A percentile compares a stretch with the other conserved stretches of the same genome.
Evolutionary conservation across 2,329 filamentous ascomycete species (phyloP).

Genomic region (Xenosphaeropsis pyriputrescens): DNA sequence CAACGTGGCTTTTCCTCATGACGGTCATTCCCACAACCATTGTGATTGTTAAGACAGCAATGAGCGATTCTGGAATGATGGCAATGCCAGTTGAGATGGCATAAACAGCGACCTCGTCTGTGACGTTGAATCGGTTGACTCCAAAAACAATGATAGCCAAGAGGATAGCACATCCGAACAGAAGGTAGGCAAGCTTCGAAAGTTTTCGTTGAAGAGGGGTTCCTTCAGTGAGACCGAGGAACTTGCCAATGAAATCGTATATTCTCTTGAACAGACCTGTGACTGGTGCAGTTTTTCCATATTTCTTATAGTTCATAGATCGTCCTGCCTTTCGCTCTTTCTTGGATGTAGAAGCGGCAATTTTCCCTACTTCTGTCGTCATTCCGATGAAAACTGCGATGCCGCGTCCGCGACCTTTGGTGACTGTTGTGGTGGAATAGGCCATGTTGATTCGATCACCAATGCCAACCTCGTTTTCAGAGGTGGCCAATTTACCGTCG

Average conservation of each 20-base stretch:
- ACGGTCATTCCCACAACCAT: constrained; percentile 31
- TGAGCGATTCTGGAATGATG: constrained; percentile 47
- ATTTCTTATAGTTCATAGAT: constrained; percentile 28
- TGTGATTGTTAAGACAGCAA: constrained; percentile 34
- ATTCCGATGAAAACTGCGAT: constrained; percentile 39
- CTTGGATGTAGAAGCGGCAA: constrained; percentile 31
- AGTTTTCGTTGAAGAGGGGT: constrained; percentile 52
- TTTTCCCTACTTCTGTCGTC: constrained; percentile 41
- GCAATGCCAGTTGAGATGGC: constrained; percentile 26
- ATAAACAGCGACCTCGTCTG: constrained; percentile 43
- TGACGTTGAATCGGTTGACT: constrained; percentile 30
- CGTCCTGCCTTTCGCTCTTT: constrained; percentile 37
- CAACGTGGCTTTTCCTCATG: constrained; percentile 29
- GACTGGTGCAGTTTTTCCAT: constrained; percentile 26
- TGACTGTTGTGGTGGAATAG: constrained; percentile 38
- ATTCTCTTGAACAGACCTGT: constrained; percentile 32
- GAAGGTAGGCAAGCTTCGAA: constrained; percentile 46
- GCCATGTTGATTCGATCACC: constrained; percentile 39
- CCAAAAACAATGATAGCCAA: constrained; percentile 23
- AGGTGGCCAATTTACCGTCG: constrained; percentile 15
- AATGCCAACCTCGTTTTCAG: constrained; percentile 27
- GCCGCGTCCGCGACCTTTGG: constrained; percentile 36
- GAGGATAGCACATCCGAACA: constrained; percentile 40
- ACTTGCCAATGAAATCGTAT: constrained; percentile 32
- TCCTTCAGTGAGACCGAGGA: constrained; percentile 44